A percentile compares a stretch with the other conserved stretches of the same genome.
Conservation (phyloP, 2,329 filamentous ascomycete genomes). For the Hymenoscyphus salicellus region DNA sequence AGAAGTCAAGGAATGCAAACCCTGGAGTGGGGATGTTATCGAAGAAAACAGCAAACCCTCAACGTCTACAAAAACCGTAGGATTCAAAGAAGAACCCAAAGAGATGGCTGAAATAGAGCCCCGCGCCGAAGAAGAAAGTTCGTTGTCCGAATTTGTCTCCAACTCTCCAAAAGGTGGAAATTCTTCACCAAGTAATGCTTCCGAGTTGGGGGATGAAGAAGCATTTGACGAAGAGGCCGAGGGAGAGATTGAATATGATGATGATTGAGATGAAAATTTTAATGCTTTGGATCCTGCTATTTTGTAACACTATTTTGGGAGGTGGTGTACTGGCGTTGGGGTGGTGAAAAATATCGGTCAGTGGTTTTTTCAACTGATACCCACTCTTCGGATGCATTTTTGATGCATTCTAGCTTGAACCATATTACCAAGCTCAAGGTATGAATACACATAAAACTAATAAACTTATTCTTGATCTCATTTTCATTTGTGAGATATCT, state of each 20-base stretch:
- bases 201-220: conserved; percentile 27
- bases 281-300: not conserved
- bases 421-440: not conserved
- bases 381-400: not conserved
- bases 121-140: conserved; percentile 19
- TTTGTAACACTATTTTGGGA: not conserved
- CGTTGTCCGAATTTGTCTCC: conserved; percentile 32
- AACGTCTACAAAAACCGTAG: conserved; percentile 54
- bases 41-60: conserved; percentile 45
- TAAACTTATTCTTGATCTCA: not conserved
- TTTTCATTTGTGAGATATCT: not conserved
- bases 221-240: conserved; percentile 33
- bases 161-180: conserved; percentile 9
- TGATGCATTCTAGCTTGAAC: not conserved
- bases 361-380: not conserved
- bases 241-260: conserved; percentile 26
- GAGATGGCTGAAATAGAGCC: conserved; percentile 25
- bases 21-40: conserved; percentile 88
- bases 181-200: conserved; percentile 22
- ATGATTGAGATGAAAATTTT: conserved; percentile 2
- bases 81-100: conserved; percentile 50
- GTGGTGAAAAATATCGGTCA: not conserved
- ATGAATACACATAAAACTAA: not conserved
- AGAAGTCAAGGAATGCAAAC: conserved; percentile 76
- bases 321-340: conserved; percentile 4